Conservation (phyloP, 495 filamentous ascomycete species). For the Tetracladium setigerum region DNA sequence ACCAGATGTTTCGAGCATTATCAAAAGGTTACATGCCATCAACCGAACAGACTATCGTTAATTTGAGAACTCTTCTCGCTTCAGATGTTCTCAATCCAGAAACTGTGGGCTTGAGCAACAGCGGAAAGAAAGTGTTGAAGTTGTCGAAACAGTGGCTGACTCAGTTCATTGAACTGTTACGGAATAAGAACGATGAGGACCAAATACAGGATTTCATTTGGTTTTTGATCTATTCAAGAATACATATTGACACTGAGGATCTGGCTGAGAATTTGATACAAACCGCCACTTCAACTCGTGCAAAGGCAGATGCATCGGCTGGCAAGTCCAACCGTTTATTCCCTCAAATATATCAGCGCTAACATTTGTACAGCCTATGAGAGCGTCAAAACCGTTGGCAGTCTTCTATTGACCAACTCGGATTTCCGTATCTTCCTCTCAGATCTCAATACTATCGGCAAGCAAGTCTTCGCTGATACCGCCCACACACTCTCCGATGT, state of each 20-base stretch:
- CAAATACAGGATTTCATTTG: constrained; percentile 89
- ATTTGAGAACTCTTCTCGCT: constrained; percentile 72
- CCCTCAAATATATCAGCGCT: constrained; percentile 7
- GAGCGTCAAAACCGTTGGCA: constrained; percentile 77
- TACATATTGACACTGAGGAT: constrained; percentile 61
- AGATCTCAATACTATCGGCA: constrained; percentile 71
- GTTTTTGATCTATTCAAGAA: constrained; percentile 65
- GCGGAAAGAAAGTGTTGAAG: constrained; percentile 64
- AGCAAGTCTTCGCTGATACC: constrained; percentile 83
- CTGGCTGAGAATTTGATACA: constrained; percentile 50
- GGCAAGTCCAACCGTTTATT: constrained; percentile 38
- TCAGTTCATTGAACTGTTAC: constrained; percentile 67
- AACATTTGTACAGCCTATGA: constrained; percentile 53
- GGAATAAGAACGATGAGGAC: constrained; percentile 76
- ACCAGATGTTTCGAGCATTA: constrained; percentile 83
- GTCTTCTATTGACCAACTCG: constrained; percentile 76
- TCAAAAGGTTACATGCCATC: constrained; percentile 86
- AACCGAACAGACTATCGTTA: constrained; percentile 74
- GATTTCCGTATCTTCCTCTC: constrained; percentile 83
- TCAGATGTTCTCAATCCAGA: constrained; percentile 72
- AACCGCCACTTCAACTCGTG: constrained; percentile 55
- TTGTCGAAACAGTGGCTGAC: constrained; percentile 64
- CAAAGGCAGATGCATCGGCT: constrained; percentile 70
- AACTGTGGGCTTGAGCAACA: constrained; percentile 67
- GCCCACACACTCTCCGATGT: constrained; percentile 66